Evolutionary conservation across 1,139 yeast genomes (phyloP).

Genomic region (Sugiyamaella grinbergsii): DNA sequence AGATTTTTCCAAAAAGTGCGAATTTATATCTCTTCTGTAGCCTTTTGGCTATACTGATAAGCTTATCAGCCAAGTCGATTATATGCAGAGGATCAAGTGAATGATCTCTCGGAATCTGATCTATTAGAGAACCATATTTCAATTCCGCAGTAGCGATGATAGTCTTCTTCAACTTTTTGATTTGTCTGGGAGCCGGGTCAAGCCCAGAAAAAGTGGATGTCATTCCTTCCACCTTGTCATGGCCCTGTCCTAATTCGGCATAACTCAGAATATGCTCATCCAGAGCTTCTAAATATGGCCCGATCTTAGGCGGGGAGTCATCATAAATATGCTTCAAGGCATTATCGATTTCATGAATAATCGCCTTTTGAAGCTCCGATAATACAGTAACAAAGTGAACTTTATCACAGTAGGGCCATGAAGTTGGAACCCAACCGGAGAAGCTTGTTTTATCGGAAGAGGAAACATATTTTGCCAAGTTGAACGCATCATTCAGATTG

Average conservation of each 20-base stretch:
- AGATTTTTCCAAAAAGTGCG: slow-evolving; percentile 61
- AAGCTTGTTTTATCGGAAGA: slow-evolving; percentile 38
- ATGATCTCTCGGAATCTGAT: slow-evolving; percentile 65
- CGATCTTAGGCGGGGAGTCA: slow-evolving; percentile 61
- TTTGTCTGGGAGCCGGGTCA: slow-evolving; percentile 46
- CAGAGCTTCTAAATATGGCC: slow-evolving; percentile 54
- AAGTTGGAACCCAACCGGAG: slow-evolving; percentile 46
- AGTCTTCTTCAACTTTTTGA: slow-evolving; percentile 52
- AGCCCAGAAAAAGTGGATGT: slow-evolving; percentile 44
- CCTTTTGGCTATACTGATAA: slow-evolving; percentile 53
- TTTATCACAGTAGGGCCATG: slow-evolving; percentile 57
- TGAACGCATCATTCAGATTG: slow-evolving; percentile 43
- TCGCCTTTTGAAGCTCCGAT: slow-evolving; percentile 51
- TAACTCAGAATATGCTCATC: slow-evolving; percentile 54
- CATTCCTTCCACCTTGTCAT: background rate
- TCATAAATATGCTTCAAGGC: slow-evolving; percentile 52
- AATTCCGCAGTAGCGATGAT: slow-evolving; percentile 57
- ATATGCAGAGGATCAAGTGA: slow-evolving; percentile 60
- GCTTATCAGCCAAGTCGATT: slow-evolving; percentile 58
- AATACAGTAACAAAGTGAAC: slow-evolving; percentile 56
- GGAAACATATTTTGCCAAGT: slow-evolving; percentile 48
- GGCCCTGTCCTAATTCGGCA: slow-evolving; percentile 44
- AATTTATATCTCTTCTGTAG: slow-evolving; percentile 63
- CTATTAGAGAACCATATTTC: slow-evolving; percentile 60
- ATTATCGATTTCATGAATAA: slow-evolving; percentile 52